phyloP scores from a whole-genome alignment of 1,284 basidiomycete species.

The Rhodotorula sp. region DNA sequence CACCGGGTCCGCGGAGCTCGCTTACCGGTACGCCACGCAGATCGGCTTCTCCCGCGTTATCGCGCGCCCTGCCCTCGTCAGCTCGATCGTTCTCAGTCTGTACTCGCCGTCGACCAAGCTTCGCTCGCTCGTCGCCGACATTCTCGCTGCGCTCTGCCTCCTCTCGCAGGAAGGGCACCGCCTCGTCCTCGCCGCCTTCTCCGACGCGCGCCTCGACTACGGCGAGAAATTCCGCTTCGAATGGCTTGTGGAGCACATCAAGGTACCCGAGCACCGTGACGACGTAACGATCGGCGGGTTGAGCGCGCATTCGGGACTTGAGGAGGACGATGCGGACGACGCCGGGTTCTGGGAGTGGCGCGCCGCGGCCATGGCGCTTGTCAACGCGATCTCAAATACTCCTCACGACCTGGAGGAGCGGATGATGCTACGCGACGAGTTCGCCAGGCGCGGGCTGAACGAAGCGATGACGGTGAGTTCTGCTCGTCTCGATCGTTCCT shows the following conservation, averaged over 20 bases:
- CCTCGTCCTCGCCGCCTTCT: constrained; percentile 72
- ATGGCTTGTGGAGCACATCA: constrained; percentile 67
- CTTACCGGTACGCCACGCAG: constrained; percentile 51
- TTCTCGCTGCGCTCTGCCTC: constrained; percentile 79
- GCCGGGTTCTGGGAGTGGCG: constrained; percentile 79
- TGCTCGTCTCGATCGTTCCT: background rate
- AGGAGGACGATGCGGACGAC: constrained; percentile 59
- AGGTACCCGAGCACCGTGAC: constrained; percentile 53
- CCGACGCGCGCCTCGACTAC: constrained; percentile 71
- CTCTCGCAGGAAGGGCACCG: constrained; percentile 72
- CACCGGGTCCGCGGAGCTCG: too few species aligned
- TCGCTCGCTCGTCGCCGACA: constrained; percentile 70
- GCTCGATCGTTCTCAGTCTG: constrained; percentile 71
- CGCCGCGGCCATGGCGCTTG: constrained; percentile 70
- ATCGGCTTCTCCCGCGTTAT: constrained; percentile 72
- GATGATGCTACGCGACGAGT: constrained; percentile 74
- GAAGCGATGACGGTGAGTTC: constrained; percentile 76
- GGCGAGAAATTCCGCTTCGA: constrained; percentile 80
- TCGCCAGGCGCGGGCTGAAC: constrained; percentile 75
- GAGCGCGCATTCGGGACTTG: constrained; percentile 33
- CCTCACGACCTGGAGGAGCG: constrained; percentile 76
- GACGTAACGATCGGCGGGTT: constrained; percentile 35
- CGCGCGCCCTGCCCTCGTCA: constrained; percentile 66
- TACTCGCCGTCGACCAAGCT: constrained; percentile 66
- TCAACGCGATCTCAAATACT: constrained; percentile 78